Percentiles rank a stretch among this genome's conserved stretches.
Evolutionary conservation across 2,329 filamentous ascomycete species (phyloP).

Genomic region (Pleoardoris graminearum): DNA sequence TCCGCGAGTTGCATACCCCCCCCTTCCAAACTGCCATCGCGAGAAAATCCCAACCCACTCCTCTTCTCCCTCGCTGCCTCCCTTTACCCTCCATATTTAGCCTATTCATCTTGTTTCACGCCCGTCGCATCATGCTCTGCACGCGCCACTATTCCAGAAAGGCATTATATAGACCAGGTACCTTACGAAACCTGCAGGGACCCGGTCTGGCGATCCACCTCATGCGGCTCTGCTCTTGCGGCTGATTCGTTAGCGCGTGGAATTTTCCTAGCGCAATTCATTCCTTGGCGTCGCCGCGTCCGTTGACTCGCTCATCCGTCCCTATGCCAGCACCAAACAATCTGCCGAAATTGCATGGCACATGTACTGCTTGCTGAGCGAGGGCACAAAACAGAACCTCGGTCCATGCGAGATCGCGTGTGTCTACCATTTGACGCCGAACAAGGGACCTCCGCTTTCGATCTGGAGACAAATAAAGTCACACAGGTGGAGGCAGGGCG

Average conservation of each 20-base stretch:
- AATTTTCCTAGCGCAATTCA: conserved; percentile 4
- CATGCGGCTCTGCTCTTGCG: conserved; percentile 1
- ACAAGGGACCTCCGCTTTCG: not conserved
- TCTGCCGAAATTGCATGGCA: not conserved
- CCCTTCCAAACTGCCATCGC: too few relatives aligned
- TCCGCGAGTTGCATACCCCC: too few relatives aligned
- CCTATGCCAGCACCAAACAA: not conserved
- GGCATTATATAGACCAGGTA: not conserved
- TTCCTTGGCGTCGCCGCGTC: not conserved
- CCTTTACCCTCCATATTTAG: too few relatives aligned
- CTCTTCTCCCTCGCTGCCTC: too few relatives aligned
- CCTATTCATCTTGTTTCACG: not conserved
- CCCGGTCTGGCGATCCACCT: not conserved
- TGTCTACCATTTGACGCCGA: too few relatives aligned
- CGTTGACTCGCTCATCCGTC: not conserved
- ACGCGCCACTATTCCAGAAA: not conserved
- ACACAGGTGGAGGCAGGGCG: too few relatives aligned
- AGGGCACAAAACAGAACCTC: too few relatives aligned
- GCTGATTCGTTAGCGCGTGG: conserved; percentile 2
- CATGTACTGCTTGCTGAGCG: not conserved
- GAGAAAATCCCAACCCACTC: too few relatives aligned
- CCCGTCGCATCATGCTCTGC: not conserved
- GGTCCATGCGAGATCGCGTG: too few relatives aligned
- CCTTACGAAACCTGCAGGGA: not conserved
- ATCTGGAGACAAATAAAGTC: not conserved